Evolutionary conservation across 2,329 filamentous ascomycete genomes (phyloP).

Genomic region (Fusarium penzigii): DNA sequence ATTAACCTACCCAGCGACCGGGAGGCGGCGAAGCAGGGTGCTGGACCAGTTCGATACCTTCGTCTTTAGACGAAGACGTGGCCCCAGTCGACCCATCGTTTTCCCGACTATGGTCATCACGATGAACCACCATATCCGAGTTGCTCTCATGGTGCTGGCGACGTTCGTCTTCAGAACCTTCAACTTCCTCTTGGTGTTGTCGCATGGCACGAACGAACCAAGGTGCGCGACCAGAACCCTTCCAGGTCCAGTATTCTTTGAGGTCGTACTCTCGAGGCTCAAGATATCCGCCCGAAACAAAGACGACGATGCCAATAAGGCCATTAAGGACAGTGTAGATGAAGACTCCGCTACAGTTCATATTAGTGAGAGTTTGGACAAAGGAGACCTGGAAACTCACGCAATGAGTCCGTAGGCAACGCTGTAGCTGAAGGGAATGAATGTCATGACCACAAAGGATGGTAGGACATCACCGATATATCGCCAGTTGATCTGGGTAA

Average conservation of each 20-base stretch:
- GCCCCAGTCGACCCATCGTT: constrained; percentile 16
- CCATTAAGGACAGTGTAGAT: constrained; percentile 52
- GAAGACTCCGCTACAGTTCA: constrained; percentile 51
- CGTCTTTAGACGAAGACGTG: constrained; percentile 30
- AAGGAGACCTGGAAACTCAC: constrained; percentile 42
- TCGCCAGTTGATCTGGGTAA: constrained; percentile 73
- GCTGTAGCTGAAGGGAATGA: constrained; percentile 79
- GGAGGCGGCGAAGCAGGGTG: constrained; percentile 19
- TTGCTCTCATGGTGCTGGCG: constrained; percentile 10
- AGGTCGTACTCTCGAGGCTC: constrained; percentile 54
- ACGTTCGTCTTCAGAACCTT: constrained; percentile 2
- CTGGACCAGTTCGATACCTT: constrained; percentile 11
- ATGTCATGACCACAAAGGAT: constrained; percentile 72
- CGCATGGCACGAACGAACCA: constrained; percentile 47
- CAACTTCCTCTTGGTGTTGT: constrained; percentile 5
- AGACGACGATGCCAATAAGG: constrained; percentile 47
- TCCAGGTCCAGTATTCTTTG: constrained; percentile 59
- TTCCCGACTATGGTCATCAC: constrained; percentile 7
- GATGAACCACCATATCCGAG: constrained; percentile 12
- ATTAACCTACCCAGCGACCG: constrained; percentile 17
- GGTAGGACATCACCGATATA: constrained; percentile 76
- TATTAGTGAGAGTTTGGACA: constrained; percentile 5
- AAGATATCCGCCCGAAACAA: constrained; percentile 42
- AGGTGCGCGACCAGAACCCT: constrained; percentile 47
- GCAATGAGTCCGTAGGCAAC: constrained; percentile 77